Percentiles rank a stretch among this genome's conserved stretches.
These are phyloP conservation scores for Xylariaceae sp. DNA, from an alignment of 2,329 filamentous ascomycete genomes.

Conservation along the genomic window DNA sequence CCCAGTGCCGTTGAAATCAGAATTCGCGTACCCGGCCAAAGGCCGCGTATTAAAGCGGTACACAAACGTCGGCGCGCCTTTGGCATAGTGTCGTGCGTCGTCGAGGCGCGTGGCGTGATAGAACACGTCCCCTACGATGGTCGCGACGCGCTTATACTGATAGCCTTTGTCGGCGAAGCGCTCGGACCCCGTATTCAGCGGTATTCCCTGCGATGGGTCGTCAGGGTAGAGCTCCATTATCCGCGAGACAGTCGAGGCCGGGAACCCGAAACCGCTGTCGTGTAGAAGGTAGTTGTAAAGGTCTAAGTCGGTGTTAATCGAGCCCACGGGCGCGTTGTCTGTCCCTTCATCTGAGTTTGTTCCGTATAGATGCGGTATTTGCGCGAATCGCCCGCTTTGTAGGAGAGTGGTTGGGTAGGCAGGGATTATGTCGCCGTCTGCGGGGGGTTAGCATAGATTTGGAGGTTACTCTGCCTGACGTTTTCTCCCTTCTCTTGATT, in stretches of 20 bases:
- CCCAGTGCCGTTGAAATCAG: slow-evolving; percentile 26
- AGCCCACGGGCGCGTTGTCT: slow-evolving; percentile 37
- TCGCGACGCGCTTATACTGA: slow-evolving; percentile 61
- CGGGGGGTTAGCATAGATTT: background rate
- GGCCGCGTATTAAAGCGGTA: slow-evolving; percentile 66
- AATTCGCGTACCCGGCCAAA: slow-evolving; percentile 18
- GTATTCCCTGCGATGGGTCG: slow-evolving; percentile 55
- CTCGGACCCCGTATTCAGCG: slow-evolving; percentile 47
- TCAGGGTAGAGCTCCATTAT: slow-evolving; percentile 58
- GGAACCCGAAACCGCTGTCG: slow-evolving; percentile 35
- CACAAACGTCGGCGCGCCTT: slow-evolving; percentile 56
- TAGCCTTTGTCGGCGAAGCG: slow-evolving; percentile 47
- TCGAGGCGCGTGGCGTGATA: slow-evolving; percentile 64
- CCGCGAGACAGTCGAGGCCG: slow-evolving; percentile 37
- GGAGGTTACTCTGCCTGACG: background rate
- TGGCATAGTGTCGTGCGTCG: slow-evolving; percentile 51
- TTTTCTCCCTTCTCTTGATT: background rate
- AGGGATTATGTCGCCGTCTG: slow-evolving; percentile 63
- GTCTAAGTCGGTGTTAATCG: slow-evolving; percentile 37
- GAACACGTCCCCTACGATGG: slow-evolving; percentile 60
- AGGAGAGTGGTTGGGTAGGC: slow-evolving; percentile 62
- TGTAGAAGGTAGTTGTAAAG: slow-evolving; percentile 31
- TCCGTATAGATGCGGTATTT: slow-evolving; percentile 68
- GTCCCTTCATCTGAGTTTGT: slow-evolving; percentile 70
- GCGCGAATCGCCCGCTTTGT: slow-evolving; percentile 63